Evolutionary conservation across 345 rosid genomes (phyloP).

Genomic region (Euphorbia pulcherrima): DNA sequence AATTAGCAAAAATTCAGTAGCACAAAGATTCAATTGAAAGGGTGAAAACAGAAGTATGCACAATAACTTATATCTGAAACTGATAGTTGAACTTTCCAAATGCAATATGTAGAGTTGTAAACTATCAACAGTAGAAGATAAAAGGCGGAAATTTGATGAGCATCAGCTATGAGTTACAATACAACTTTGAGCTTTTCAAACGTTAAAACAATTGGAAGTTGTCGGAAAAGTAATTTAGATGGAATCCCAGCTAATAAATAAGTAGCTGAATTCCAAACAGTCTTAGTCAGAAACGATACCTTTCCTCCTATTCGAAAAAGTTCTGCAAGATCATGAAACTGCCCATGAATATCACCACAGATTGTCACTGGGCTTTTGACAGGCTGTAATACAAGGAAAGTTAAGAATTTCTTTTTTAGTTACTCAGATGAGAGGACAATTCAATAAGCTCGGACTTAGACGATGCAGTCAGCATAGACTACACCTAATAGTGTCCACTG

Average conservation of each 20-base stretch:
- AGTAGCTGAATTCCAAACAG: slow-evolving; percentile 17
- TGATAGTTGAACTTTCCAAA: background rate
- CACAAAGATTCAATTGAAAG: background rate
- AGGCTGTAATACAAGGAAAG: slow-evolving; percentile 42
- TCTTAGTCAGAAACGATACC: slow-evolving; percentile 44
- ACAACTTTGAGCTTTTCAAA: slow-evolving; percentile 21
- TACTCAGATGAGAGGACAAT: background rate
- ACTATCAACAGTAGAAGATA: background rate
- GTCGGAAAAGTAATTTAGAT: slow-evolving; percentile 22
- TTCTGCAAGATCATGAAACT: slow-evolving; percentile 98
- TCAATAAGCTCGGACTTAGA: background rate
- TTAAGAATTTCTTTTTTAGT: background rate
- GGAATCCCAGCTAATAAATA: slow-evolving; percentile 23
- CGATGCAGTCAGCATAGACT: background rate
- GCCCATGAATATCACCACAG: slow-evolving; percentile 96
- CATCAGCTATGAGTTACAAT: slow-evolving; percentile 11
- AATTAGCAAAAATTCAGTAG: background rate
- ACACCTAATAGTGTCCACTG: background rate
- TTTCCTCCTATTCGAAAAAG: slow-evolving; percentile 94
- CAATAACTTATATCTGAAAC: background rate
- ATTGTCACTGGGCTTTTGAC: slow-evolving; percentile 94
- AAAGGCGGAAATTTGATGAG: background rate
- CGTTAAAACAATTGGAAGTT: slow-evolving; percentile 28
- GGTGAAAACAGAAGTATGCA: background rate
- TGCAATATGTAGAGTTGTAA: background rate